Evolutionary conservation across 2,329 filamentous ascomycete species (phyloP), one percentile per base, ranked within the genome.

Genomic region (Colletotrichum echinochloae): DNA sequence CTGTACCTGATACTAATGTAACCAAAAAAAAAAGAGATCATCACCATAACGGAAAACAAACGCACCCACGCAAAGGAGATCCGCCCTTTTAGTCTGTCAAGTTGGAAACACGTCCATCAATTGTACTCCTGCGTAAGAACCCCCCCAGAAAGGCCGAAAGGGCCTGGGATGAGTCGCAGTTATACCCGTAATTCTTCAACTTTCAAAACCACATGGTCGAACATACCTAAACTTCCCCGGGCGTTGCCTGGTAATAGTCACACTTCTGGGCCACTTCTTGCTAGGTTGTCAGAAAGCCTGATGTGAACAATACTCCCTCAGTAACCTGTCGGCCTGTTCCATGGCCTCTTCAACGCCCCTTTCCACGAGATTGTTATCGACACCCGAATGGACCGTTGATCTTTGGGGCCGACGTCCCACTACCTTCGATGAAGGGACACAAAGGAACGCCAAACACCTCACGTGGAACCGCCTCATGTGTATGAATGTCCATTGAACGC

Each of bases 401-500:
- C 52, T 33, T 16, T 23, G 52, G 30, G 20, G 6, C 52, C 11
- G 30, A 55, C 20, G 14, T 55, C 33, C 6, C 52, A 8, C 52
- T 30, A 14, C 28, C 51, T 18, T 35, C 51, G 28, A n/a, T 30
- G 6, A 55, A 55, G 30, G 11, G 20, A 55, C 23, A 16, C 12
- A 9, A 35, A 16, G 9, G 14, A 55, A 55, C 11, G 20, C 11
- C 28, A 33, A 18, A 54, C 18, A n/a, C 28, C 20, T 20, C 20
- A 7, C 14, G 14, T 16, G 52, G 11, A 14, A 55, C 30, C 11
- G 30, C 33, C 11, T n/a, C 5, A 23, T 23, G 33, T 23, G 7
- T 60, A 35, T 26, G 37, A 35, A 49, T 26, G n/a, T 48, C n/a
- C 23, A 60, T 60, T 48, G 30, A 60, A 37, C 30, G 35, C 46